phyloP scores from a whole-genome alignment of 1,139 yeast genomes.

The Hansenula anomala region DNA sequence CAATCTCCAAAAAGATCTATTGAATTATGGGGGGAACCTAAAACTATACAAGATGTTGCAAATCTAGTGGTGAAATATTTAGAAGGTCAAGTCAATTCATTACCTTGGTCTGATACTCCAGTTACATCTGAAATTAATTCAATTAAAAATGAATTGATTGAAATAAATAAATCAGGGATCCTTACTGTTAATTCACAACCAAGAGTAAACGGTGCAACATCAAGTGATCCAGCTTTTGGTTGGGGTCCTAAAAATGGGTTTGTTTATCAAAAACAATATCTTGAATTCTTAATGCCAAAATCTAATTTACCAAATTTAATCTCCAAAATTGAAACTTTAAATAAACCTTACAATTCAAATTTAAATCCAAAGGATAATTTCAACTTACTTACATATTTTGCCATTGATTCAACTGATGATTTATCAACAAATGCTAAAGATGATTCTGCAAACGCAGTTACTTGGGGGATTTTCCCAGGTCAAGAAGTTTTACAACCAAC shows the following conservation, averaged over 20 bases:
- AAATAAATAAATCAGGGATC: constrained; percentile 61
- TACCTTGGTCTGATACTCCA: constrained; percentile 96
- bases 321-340: constrained; percentile 33
- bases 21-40: constrained; percentile 87
- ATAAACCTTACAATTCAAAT: constrained; percentile 21
- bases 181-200: constrained; percentile 94
- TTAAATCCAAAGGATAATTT: constrained; percentile 34
- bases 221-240: constrained; percentile 71
- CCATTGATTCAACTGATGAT: constrained; percentile 61
- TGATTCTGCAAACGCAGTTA: constrained; percentile 82
- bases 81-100: constrained; percentile 61
- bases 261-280: constrained; percentile 89
- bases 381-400: constrained; percentile 68
- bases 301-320: constrained; percentile 38
- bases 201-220: constrained; percentile 75
- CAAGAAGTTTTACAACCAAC: constrained; percentile 90
- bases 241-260: constrained; percentile 97
- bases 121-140: constrained; percentile 70
- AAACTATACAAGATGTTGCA: constrained; percentile 51
- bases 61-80: constrained; percentile 60
- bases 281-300: constrained; percentile 77
- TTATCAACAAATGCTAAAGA: constrained; percentile 65
- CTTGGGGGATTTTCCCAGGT: constrained; percentile 97
- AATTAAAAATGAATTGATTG: constrained; percentile 55
- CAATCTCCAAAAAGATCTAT: constrained; percentile 74